These are phyloP conservation scores for Phascolomyces articulosus DNA, from an alignment of 371 early-diverging fungal species.

Conservation along the genomic window DNA sequence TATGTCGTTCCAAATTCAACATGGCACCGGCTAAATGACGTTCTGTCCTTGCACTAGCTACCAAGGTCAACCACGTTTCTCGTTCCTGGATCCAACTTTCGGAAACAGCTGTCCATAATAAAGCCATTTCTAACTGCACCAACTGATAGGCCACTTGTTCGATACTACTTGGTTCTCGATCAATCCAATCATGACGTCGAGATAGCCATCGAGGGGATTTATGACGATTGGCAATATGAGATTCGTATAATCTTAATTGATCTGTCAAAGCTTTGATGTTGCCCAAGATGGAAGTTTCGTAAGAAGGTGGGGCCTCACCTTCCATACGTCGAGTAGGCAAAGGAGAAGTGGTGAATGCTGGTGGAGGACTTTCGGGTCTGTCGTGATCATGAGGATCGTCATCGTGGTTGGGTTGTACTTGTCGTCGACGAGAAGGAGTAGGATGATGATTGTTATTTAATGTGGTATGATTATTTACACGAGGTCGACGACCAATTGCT, in stretches of 20 bases:
- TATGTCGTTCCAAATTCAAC: constrained; percentile 48
- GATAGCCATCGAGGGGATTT: constrained; percentile 54
- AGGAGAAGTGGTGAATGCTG: constrained; percentile 26
- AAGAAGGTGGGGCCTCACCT: constrained; percentile 45
- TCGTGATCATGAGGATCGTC: background rate
- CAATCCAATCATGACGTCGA: constrained; percentile 37
- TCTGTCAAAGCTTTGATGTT: constrained; percentile 39
- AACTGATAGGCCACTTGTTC: constrained; percentile 50
- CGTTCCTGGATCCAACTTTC: constrained; percentile 53
- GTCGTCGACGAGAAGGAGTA: background rate
- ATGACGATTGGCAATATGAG: constrained; percentile 46
- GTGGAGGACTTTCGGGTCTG: constrained; percentile 30
- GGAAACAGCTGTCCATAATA: constrained; percentile 51
- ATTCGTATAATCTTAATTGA: constrained; percentile 37
- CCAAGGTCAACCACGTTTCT: constrained; percentile 51
- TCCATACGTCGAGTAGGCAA: constrained; percentile 12
- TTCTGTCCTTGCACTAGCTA: constrained; percentile 44
- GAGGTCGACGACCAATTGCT: no score
- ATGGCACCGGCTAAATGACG: constrained; percentile 52
- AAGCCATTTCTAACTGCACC: constrained; percentile 51
- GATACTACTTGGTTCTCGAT: constrained; percentile 36
- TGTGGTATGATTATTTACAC: no score
- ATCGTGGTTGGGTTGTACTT: background rate
- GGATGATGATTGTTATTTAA: no score
- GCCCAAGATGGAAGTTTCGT: constrained; percentile 49